Conservation (phyloP, 2,329 filamentous ascomycete species). For the Magnaporthiopsis poae region DNA sequence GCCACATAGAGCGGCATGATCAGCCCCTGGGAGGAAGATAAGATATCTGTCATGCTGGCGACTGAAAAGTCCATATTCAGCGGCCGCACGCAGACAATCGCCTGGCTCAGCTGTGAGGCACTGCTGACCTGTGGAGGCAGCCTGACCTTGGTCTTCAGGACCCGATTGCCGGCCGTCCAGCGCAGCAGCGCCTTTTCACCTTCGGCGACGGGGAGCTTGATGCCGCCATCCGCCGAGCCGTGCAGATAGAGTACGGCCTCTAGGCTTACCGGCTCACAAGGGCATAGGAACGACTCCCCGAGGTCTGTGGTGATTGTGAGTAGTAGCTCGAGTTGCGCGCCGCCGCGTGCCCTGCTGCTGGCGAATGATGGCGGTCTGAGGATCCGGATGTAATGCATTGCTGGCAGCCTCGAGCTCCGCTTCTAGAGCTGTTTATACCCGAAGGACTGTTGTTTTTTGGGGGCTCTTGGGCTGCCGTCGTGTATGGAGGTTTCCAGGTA, state of each 20-base stretch:
- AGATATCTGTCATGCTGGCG: conserved; percentile 15
- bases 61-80: conserved; percentile 14
- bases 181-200: conserved; percentile 8
- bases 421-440: background rate
- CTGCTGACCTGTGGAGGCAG: conserved; percentile 13
- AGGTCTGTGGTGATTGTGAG: conserved; percentile 49
- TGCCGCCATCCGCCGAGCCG: conserved; percentile 11
- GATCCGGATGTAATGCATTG: conserved; percentile 50
- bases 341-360: conserved; percentile 13
- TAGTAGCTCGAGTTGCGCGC: conserved; percentile 25
- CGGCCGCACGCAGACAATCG: conserved; percentile 19
- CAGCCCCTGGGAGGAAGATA: conserved; percentile 22
- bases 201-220: conserved; percentile 10
- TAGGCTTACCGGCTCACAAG: conserved; percentile 34
- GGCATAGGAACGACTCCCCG: conserved; percentile 44
- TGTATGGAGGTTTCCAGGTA: no score
- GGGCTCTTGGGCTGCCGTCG: background rate
- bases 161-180: conserved; percentile 26
- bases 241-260: conserved; percentile 17
- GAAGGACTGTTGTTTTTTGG: background rate
- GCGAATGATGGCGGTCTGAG: conserved; percentile 33
- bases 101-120: conserved; percentile 5
- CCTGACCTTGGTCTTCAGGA: conserved; percentile 25
- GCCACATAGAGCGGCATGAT: conserved; percentile 36
- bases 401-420: no score